Base-by-base conservation (phyloP, 1,284 basidiomycete species). In the Mycosarcoma mackinlayi region DNA sequence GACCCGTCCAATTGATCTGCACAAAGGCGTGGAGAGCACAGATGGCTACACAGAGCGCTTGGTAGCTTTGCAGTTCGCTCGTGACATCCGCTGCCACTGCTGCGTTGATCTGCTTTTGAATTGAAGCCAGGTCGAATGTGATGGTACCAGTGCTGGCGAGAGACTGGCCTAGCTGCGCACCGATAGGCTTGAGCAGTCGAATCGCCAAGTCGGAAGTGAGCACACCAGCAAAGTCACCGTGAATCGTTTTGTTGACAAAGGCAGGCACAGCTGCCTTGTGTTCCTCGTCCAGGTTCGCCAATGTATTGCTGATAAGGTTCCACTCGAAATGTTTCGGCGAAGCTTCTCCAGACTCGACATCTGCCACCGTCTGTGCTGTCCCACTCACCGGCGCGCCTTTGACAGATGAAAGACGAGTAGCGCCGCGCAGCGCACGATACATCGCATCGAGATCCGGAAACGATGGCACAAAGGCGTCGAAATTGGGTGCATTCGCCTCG, bases 1-100 rank as follows among this genome's bases (percentile, higher is more conserved):
- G 96, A 1, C 96, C 96, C 0, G 94, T 98, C 93, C 93, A 99
- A 84, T 99, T 99, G 33, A 87, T 87, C 83, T 98, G 96, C 0
- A 95, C 86, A 84, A 95, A 99, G 0, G 92, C 88, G 70, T 96
- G 92, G 25, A 98, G 85, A 54, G 89, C 89, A 4, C 92, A 89
- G 3, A 94, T 86, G 0, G 89, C 93, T 1, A 93, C 74, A 14
- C 87, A 83, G 33, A 98, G 85, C 24, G 48, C 44, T 28, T 77
- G 53, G 48, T 38, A 65, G 4, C 23, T 45, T 6, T 47, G 42
- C 13, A 27, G 31, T 19, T 62, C 50, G 49, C 24, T 48, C 14
- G 35, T 33, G 1, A 52, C 51, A 28, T 37, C 44, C 10, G 38
- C 33, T 13, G 41, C 21, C 1, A 69, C 48, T 13, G 39, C 39